These are phyloP conservation scores for Melampsora abietis-canadensis DNA, from an alignment of 1,284 basidiomycete genomes.

Conservation along the genomic window DNA sequence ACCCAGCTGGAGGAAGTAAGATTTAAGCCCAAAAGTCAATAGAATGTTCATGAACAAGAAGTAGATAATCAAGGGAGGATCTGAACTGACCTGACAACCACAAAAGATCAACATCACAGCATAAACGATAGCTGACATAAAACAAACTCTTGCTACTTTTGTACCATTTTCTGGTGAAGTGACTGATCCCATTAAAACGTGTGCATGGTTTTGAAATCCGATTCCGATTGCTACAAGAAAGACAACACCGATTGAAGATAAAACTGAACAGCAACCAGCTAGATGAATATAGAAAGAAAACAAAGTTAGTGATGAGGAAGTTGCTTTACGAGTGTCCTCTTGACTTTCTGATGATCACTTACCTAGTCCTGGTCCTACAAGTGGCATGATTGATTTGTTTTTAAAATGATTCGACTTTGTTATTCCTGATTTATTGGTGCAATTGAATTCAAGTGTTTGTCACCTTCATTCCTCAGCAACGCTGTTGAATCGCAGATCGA, in stretches of 20 bases:
- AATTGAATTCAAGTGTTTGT: no score
- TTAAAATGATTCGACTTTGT: no score
- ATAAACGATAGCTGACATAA: conserved; percentile 25
- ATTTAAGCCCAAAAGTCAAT: not conserved
- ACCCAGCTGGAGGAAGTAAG: not conserved
- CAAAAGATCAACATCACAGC: conserved; percentile 18
- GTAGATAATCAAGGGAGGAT: not conserved
- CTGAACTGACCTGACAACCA: conserved; percentile 22
- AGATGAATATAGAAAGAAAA: not conserved
- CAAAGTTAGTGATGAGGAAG: not conserved
- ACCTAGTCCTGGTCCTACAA: no score
- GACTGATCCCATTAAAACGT: conserved; percentile 29
- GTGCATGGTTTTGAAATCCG: conserved; percentile 28
- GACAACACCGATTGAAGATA: conserved; percentile 27
- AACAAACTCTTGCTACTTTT: conserved; percentile 28
- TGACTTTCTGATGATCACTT: no score
- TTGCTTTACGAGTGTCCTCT: no score
- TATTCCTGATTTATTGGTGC: no score
- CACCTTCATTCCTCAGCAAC: no score
- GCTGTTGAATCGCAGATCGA: no score
- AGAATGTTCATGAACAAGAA: not conserved
- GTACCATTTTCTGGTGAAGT: conserved; percentile 19
- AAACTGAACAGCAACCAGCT: conserved; percentile 23
- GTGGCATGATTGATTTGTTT: no score
- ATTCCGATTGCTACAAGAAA: conserved; percentile 21